Base-by-base conservation (phyloP, 2,329 filamentous ascomycete species). In the Scedosporium aurantiacum region DNA sequence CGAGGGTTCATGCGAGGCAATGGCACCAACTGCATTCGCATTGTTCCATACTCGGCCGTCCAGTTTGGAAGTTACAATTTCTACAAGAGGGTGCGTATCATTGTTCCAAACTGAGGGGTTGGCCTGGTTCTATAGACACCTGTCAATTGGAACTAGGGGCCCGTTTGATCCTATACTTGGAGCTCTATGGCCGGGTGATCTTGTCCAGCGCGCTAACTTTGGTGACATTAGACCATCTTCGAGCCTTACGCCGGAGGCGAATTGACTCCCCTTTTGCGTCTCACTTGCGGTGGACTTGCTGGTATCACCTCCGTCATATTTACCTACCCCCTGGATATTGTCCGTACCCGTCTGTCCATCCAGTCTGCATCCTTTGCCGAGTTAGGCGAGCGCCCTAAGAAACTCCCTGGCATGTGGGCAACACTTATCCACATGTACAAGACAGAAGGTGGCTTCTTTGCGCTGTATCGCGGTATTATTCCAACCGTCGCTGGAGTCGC, bases 11-110 rank as follows among this genome's bases (percentile, higher is more conserved):
- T 99, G 92, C 86, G 91, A 66, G 94, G 94, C 60, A 99, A 99
- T 72, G 94, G 94, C 65, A 97, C 92, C 64, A 99, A 99, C 74
- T 99, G 94, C 79, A 90, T 99, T 69, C 90, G 94, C 64, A 99
- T 99, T 67, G 91, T 99, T 60, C 94, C 94, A 4, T 99, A 99
- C 74, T 97, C 93, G 58, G 94, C 94, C 10, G 94, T 97, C 47
- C 94, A 99, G 71, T 99, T 99, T 74, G 93, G 93, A 67, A 95
- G 91, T 71, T 99, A 97, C 78, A 97, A 96, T 72, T 85, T 97
- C 67, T 99, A 99, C 77, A 97, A 96, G 75, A 83, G 86, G 77
- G 92, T 95, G 77, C 72, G 86, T 76, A 16, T 25, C 10, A 12
- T 37, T 37, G 32, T 10, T 2, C 32, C 32, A 3, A 12, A 10